Evolutionary conservation across 2,329 filamentous ascomycete genomes (phyloP), one percentile per base, ranked within the genome.

Genomic region (Penicillium rolfsii): DNA sequence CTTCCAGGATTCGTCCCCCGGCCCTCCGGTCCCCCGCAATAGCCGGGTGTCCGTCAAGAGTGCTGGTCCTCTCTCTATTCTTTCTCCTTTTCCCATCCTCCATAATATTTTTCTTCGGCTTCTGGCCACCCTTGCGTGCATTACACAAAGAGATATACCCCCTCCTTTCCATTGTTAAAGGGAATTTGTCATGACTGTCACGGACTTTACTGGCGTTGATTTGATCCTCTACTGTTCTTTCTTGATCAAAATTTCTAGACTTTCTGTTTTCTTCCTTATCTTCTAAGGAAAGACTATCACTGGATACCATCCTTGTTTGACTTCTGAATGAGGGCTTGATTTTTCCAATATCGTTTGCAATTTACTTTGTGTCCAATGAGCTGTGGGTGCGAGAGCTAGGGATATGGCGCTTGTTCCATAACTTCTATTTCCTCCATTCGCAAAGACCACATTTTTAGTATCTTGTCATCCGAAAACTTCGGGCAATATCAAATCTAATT

Each of bases 81-180:
- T 16, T 26, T 26, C 24, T 28, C 24, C 26, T 28, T 26, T 24
- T 45, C 22, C 11, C n/a, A n/a, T 46, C 3, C 28, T 24, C 45
- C 6, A 48, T n/a, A n/a, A 30, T 58, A 19, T 46, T 40, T 53
- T 49, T 45, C 35, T n/a, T 48, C 52, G 22, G 24, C 43, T 14
- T 36, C 33, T 59, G 14, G 24, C 30, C 7, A 35, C 24, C n/a
- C n/a, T 48, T 14, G 52, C 52, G 40, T 55, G 60, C 45, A 46
- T 60, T 56, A 40, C 40, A 56, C 57, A 60, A 48, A 56, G 50
- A 50, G 54, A 64, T 64, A 64, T 61, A 61, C 22, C 57, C 22
- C 57, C 40, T 56, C 50, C 26, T 54, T 50, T 35, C 48, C 41
- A 33, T 48, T 48, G 5, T 36, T 45, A 22, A 45, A 46, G 33